These are phyloP conservation scores for Tagetes patula DNA, from an alignment of 129 eudicot species.

Conservation along the genomic window DNA sequence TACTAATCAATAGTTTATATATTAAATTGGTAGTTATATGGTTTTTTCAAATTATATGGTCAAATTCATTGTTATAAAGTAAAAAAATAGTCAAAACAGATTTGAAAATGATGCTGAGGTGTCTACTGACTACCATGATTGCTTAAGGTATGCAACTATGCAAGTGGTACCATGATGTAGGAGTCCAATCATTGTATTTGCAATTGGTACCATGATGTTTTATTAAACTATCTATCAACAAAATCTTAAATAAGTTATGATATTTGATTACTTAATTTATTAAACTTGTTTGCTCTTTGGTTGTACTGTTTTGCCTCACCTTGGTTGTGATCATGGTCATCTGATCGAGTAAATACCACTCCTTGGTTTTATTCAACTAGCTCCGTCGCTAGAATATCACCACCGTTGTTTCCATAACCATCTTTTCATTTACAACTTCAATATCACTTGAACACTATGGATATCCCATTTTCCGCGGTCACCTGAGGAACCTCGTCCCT, in stretches of 20 bases:
- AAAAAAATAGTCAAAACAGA: background rate
- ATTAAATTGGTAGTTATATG: background rate
- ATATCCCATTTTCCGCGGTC: no score
- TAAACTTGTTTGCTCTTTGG: background rate
- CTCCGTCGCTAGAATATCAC: no score
- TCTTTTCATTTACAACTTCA: no score
- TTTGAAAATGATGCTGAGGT: background rate
- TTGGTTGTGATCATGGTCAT: no score
- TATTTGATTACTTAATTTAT: background rate
- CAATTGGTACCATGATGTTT: constrained; percentile 31
- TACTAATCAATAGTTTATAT: background rate
- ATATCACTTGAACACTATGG: no score
- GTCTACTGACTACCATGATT: constrained; percentile 22
- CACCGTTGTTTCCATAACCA: no score
- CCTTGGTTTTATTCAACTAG: no score
- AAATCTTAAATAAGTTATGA: background rate
- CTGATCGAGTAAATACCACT: no score
- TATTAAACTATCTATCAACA: background rate
- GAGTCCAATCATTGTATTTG: constrained; percentile 19
- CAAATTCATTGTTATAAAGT: background rate
- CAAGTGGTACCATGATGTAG: constrained; percentile 29
- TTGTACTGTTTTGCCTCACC: no score
- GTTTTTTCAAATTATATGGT: background rate
- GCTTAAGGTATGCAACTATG: constrained; percentile 11
- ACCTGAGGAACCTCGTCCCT: no score